Evolutionary conservation across 805 yeast species (phyloP).

Genomic region (Saccharomycopsis sp.): DNA sequence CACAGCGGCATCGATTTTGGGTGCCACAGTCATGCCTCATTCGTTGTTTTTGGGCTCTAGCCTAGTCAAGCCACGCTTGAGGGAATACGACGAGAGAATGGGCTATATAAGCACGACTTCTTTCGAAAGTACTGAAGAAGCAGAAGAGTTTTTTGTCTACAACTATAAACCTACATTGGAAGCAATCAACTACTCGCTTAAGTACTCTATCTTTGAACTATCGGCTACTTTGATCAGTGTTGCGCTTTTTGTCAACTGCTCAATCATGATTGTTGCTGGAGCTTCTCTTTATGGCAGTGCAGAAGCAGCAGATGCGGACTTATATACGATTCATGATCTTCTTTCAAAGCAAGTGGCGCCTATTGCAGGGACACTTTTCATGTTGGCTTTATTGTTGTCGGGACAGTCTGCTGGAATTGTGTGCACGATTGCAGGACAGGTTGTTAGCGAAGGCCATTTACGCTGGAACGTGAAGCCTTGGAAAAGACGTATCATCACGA

Average conservation of each 20-base stretch:
- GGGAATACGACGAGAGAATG: constrained; percentile 61
- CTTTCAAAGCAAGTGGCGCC: constrained; percentile 57
- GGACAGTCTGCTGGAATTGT: constrained; percentile 92
- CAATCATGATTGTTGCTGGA: constrained; percentile 79
- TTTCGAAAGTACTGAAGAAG: constrained; percentile 23
- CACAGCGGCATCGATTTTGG: constrained; percentile 73
- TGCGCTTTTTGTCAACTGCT: constrained; percentile 80
- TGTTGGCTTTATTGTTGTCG: constrained; percentile 74
- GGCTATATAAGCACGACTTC: constrained; percentile 28
- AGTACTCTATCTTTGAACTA: constrained; percentile 67
- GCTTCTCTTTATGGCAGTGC: constrained; percentile 64
- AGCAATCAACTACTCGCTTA: constrained; percentile 70
- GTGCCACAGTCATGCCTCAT: constrained; percentile 95
- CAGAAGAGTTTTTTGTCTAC: constrained; percentile 35
- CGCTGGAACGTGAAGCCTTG: constrained; percentile 78
- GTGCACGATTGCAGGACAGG: constrained; percentile 89
- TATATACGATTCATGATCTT: constrained; percentile 67
- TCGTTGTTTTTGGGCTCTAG: constrained; percentile 81
- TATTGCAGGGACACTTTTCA: constrained; percentile 77
- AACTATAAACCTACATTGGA: constrained; percentile 60
- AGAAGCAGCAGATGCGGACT: constrained; percentile 72
- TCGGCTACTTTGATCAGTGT: constrained; percentile 64
- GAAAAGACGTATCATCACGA: constrained; percentile 69
- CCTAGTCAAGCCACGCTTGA: constrained; percentile 74
- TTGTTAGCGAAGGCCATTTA: constrained; percentile 86